Evolutionary conservation across 768 basidiomycete genomes (phyloP), one percentile per base, ranked within the genome.

Genomic region (Russula dissimulans): DNA sequence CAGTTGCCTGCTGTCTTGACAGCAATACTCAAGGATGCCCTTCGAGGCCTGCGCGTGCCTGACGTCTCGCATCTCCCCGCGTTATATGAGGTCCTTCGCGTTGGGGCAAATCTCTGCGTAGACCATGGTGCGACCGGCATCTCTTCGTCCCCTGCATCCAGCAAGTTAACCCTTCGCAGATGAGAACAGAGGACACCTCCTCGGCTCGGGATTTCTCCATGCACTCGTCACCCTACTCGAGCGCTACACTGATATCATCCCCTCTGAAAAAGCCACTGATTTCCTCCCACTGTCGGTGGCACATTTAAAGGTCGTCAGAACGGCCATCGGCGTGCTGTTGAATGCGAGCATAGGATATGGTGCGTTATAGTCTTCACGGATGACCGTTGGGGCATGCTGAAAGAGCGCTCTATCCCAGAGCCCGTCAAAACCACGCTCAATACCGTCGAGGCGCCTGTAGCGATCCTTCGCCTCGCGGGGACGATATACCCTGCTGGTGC

Each of bases 61-160:
- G 72, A 69, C 56, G 72, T 76, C 32, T 62, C 71, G n/a, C 78
- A 77, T 59, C 76, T 81, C 52, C 67, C 78, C 9, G 79, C 80
- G 10, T 75, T 84, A 26, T 81, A 80, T 60, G 87, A 92, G 69
- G 72, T 91, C 34, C 79, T 93, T 56, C 80, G 91, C 59, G 83
- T 91, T 14, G 83, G 83, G 29, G 91, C 91, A 12, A 93, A 93
- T 71, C 72, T 93, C 17, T 91, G 88, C 71, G 84, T 90, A 73
- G 89, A 93, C 69, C 89, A 92, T 66, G 84, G 89, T 84, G 65
- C 61, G 81, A 70, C 26, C 18, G 15, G 32, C 42, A 36, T 42
- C 39, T 47, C 42, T 56, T 18, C 53, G 18, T 50, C 7, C 48
- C 22, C 51, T 17, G 56, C 36, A 38, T 50, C 48, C 43, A 29